Evolutionary conservation across 305 asterid species (phyloP).

Genomic region (Solanum chacoense): DNA sequence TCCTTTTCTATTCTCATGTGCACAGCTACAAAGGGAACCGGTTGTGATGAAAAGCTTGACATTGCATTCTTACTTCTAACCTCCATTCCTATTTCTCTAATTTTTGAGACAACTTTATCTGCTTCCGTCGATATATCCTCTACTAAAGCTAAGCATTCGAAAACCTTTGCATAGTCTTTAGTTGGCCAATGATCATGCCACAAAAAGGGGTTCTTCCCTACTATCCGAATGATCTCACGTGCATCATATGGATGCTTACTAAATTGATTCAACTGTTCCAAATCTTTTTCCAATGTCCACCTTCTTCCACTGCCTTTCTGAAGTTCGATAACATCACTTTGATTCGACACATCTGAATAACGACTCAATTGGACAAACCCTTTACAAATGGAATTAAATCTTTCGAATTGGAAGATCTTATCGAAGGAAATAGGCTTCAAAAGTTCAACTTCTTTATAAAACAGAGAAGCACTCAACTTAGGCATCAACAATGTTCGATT

Average conservation of each 20-base stretch:
- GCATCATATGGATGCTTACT: conserved; percentile 20
- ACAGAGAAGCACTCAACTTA: conserved; percentile 77
- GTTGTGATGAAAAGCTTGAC: background rate
- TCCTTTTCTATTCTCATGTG: conserved; percentile 96
- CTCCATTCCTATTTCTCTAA: conserved; percentile 41
- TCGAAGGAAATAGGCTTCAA: conserved; percentile 60
- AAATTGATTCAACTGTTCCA: conserved; percentile 44
- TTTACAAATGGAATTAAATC: conserved; percentile 56
- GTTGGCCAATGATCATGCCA: conserved; percentile 96
- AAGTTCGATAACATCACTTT: conserved; percentile 38
- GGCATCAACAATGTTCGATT: conserved; percentile 80
- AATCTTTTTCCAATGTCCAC: conserved; percentile 67
- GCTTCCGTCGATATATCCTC: conserved; percentile 66
- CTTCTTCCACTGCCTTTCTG: conserved; percentile 82
- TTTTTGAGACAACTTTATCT: conserved; percentile 61
- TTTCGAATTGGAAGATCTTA: conserved; percentile 59
- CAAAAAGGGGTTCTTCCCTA: conserved; percentile 83
- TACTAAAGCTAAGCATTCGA: conserved; percentile 57
- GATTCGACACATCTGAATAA: conserved; percentile 40
- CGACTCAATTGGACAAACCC: conserved; percentile 53
- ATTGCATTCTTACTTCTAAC: conserved; percentile 8
- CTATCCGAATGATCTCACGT: conserved; percentile 39
- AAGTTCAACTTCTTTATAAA: conserved; percentile 73
- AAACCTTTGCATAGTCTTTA: conserved; percentile 67
- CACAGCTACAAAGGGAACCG: conserved; percentile 58